phyloP scores from a whole-genome alignment of 768 basidiomycete species.

The Mycena floridula region DNA sequence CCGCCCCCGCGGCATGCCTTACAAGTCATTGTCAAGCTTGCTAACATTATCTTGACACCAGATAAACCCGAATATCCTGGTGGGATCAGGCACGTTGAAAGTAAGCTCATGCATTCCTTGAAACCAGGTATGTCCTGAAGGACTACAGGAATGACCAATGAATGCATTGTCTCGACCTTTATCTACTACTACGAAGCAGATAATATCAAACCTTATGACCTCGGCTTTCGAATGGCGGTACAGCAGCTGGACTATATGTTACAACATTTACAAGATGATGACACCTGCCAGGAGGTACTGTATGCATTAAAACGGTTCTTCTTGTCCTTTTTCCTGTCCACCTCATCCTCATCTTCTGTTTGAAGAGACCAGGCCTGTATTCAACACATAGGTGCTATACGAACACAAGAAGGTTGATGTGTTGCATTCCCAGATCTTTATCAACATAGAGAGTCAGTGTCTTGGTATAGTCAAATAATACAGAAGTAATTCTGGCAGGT shows the following conservation, averaged over 20 bases:
- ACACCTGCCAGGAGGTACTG: not conserved
- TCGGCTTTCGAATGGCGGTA: slow-evolving; percentile 8
- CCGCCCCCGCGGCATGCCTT: slow-evolving; percentile 13
- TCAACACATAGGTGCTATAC: not conserved
- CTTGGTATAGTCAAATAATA: no score
- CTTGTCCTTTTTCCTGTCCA: not conserved
- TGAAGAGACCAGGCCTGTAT: not conserved
- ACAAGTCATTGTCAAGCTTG: slow-evolving; percentile 35
- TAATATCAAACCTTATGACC: slow-evolving; percentile 11
- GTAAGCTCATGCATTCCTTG: slow-evolving; percentile 2
- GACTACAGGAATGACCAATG: slow-evolving; percentile 14
- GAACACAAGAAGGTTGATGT: not conserved
- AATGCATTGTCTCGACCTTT: slow-evolving; percentile 13
- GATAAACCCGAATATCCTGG: slow-evolving; percentile 13
- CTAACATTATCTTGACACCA: slow-evolving; percentile 19
- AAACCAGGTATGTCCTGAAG: not conserved
- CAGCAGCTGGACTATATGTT: slow-evolving; percentile 7
- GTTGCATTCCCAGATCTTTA: not conserved
- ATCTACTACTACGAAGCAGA: slow-evolving; percentile 16
- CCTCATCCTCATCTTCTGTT: not conserved
- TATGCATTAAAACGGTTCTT: not conserved
- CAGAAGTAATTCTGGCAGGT: no score
- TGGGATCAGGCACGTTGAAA: slow-evolving; percentile 18
- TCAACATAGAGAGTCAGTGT: no score
- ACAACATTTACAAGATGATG: slow-evolving; percentile 2